Evolutionary conservation across 176 grass and related monocot genomes (phyloP), one percentile per base, ranked within the genome.

Genomic region (Coix lacrymajobi): DNA sequence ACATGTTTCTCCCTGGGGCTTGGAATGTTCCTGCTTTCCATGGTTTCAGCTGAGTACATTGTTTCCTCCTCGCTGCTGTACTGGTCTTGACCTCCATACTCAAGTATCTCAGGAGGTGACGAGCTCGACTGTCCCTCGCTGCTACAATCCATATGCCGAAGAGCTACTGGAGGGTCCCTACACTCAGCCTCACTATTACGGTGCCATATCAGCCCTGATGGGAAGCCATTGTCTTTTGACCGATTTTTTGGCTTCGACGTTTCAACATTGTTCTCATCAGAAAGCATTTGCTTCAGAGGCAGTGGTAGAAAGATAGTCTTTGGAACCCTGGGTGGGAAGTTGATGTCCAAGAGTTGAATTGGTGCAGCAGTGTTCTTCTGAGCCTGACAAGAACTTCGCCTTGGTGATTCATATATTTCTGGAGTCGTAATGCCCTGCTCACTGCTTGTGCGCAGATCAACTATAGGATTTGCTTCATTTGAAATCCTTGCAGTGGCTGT

Each of bases 11-110:
- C 92, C 68, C 76, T 93, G 20, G 84, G 65, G 81, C 65, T 92
- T 24, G 95, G 91, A 39, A 92, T 86, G 67, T 97, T 97, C 46
- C 90, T 85, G 86, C 95, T 97, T 80, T 97, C 95, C 95, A 97
- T 97, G 66, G 95, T 97, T 84, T 97, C 95, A n/a, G 95, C 92
- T 6, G 92, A 97, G 83, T 97, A 97, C 95, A 97, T 97, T 24
- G 92, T 93, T 46, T 95, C 92, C 84, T 97, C 92, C 75, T 91
- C 95, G 3, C 92, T 94, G 20, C 81, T 89, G 44, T 86, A 91
- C 24, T 82, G 80, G 48, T 91, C 88, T 39, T 86, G 73, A 68
- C 82, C 70, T 74, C 74, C 62, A 38, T 87, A 82, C 46, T 88
- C 82, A 5, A 84, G 74, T 29, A 70, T 70, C 71, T 84, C 87